A percentile compares a stretch with the other conserved stretches of the same genome.
Conservation (phyloP, 2,329 filamentous ascomycete species). For the Torrubiella hemipterigena region DNA sequence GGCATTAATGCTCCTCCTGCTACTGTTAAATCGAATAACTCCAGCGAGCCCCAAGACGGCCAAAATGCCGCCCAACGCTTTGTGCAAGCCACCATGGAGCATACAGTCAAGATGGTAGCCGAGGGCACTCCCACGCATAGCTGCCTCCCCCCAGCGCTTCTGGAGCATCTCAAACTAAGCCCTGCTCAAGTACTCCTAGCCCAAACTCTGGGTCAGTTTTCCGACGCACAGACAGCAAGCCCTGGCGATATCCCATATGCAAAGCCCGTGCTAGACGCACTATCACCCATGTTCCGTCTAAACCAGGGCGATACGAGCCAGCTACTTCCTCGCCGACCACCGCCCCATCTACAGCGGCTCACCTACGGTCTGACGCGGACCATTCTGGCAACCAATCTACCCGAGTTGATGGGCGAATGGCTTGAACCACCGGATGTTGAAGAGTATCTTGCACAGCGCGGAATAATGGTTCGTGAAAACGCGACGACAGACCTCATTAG, state of each 20-base stretch:
- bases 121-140: too few species aligned
- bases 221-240: neutral
- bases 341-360: constrained; percentile 4
- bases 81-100: neutral
- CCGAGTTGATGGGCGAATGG: constrained; percentile 4
- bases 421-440: constrained; percentile 5
- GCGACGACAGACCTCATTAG: constrained; percentile 1
- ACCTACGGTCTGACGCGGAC: constrained; percentile 5
- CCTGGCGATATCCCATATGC: neutral
- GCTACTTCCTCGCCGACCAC: constrained; percentile 3
- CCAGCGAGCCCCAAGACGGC: too few species aligned
- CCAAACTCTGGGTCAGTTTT: neutral
- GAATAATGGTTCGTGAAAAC: constrained; percentile 2
- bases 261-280: constrained; percentile 1
- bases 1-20: constrained; percentile 5
- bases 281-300: too few species aligned
- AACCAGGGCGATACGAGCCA: too few species aligned
- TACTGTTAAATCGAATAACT: too few species aligned
- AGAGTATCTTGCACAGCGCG: constrained; percentile 5
- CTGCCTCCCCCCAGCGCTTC: constrained; percentile 3
- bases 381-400: constrained; percentile 4
- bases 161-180: constrained; percentile 1
- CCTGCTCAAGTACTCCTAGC: constrained; percentile 4
- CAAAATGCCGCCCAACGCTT: neutral
- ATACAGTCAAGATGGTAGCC: neutral